Evolutionary conservation across 2,329 filamentous ascomycete genomes (phyloP), one percentile per base, ranked within the genome.

Genomic region (Emergomyces orientalis): DNA sequence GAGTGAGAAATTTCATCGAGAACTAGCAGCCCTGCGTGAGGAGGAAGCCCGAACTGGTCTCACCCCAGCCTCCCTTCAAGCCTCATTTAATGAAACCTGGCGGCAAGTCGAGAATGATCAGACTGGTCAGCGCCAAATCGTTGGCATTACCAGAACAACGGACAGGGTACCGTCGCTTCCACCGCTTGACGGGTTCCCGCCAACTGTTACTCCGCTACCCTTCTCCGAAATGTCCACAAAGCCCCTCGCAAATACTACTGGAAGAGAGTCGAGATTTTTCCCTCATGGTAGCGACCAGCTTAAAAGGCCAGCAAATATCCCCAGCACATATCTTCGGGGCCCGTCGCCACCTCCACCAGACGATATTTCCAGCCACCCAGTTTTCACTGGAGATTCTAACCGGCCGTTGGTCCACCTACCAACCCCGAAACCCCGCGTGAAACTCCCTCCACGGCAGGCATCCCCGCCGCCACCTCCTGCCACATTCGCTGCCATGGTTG

Each of bases 391-490:
- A 45, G 77, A 81, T 65, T 73, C 72, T 14, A 73, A 72, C 37
- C 78, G 79, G 47, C 84, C 85, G 3, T 71, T 81, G 52, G 84
- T 87, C 57, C 82, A 81, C 67, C 76, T 87, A 49, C 85, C 85
- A 2, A 78, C 74, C 37, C 82, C 82, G 17, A 83, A 87, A 62
- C 90, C 90, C 39, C 83, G 91, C 32, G 92, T 97, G 14, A 91
- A 88, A 71, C 82, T 97, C 3, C 92, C 90, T 2, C 90, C 89
- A 8, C 62, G 51, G 13, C 76, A 79, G 22, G 73, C 76, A 58
- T 71, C 78, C 27, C 71, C 73, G 62, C 72, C 78, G 55, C 76
- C 78, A 45, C 69, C 75, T 43, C 77, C 80, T 13, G 76, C 79
- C 67, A 69, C 74, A 59, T 70, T 82, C 75, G 69, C 81, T 74